These are phyloP conservation scores for Candida alai DNA, from an alignment of 805 yeast species.

Conservation along the genomic window DNA sequence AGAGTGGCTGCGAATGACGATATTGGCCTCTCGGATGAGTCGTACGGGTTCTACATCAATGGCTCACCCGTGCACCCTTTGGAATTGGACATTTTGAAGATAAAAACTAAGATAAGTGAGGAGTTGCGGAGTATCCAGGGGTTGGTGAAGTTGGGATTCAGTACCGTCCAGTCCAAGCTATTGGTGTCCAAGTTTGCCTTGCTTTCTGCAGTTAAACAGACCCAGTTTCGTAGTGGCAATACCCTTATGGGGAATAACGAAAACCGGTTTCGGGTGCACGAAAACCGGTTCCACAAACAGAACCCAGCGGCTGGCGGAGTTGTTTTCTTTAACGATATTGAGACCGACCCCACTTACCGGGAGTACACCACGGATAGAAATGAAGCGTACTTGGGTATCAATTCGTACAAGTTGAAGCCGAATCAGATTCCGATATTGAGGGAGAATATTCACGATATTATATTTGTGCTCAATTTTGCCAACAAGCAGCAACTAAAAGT, in stretches of 20 bases:
- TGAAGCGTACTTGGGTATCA: constrained; percentile 37
- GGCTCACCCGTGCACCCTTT: constrained; percentile 57
- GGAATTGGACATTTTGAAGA: constrained; percentile 39
- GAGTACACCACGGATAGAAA: constrained; percentile 40
- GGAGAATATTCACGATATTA: constrained; percentile 72
- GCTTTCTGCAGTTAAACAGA: constrained; percentile 35
- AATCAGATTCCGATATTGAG: constrained; percentile 67
- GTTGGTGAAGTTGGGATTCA: constrained; percentile 27
- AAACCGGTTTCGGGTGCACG: constrained; percentile 31
- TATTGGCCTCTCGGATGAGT: constrained; percentile 35
- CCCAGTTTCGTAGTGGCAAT: constrained; percentile 33
- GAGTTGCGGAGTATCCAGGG: constrained; percentile 23
- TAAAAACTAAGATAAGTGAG: constrained; percentile 35
- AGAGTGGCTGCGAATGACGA: constrained; percentile 27
- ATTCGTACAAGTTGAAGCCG: constrained; percentile 22
- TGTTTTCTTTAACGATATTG: constrained; percentile 76
- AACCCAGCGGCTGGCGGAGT: constrained; percentile 36
- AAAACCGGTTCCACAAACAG: constrained; percentile 18
- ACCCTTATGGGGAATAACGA: constrained; percentile 26
- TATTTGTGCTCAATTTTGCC: constrained; percentile 64
- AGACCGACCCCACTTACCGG: constrained; percentile 52
- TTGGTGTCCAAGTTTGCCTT: constrained; percentile 36
- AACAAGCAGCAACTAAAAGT: constrained; percentile 48
- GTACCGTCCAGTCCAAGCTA: constrained; percentile 26
- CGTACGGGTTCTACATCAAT: constrained; percentile 59